A percentile compares a stretch with the other conserved stretches of the same genome.
Conservation (phyloP, 345 rosid species). For the Populus ilicifolia region DNA sequence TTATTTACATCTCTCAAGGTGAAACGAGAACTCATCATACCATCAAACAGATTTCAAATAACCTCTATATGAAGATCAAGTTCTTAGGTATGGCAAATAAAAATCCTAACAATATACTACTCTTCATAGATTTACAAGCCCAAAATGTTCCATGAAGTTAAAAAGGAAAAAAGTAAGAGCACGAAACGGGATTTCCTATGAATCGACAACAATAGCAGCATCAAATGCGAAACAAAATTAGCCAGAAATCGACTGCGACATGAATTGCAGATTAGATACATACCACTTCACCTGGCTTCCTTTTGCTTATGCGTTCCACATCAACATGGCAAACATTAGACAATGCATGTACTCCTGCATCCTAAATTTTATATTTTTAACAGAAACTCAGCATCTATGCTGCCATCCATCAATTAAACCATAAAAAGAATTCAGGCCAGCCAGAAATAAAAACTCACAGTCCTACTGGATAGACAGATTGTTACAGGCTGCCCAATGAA, state of each 20-base stretch:
- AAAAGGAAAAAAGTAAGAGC: not conserved
- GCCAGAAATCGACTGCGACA: not conserved
- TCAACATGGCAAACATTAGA: slow-evolving; percentile 98
- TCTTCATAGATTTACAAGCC: not conserved
- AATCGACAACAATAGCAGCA: not conserved
- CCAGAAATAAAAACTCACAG: slow-evolving; percentile 42
- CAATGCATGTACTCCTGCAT: slow-evolving; percentile 94
- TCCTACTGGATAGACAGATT: slow-evolving; percentile 72
- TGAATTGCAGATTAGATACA: not conserved
- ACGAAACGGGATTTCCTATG: not conserved
- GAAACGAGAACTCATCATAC: too few species aligned
- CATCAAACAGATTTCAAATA: too few species aligned
- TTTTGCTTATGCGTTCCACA: slow-evolving; percentile 78
- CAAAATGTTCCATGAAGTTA: not conserved
- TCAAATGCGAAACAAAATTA: not conserved
- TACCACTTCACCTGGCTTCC: slow-evolving; percentile 93
- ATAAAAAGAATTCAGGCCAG: too few species aligned
- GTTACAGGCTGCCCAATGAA: slow-evolving; percentile 87
- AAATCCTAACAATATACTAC: not conserved
- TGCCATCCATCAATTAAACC: not conserved
- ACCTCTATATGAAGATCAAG: too few species aligned
- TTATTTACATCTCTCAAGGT: too few species aligned
- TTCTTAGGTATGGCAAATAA: too few species aligned
- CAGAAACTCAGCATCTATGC: slow-evolving; percentile 3
- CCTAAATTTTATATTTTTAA: slow-evolving; percentile 38